Evolutionary conservation across 2,329 filamentous ascomycete species (phyloP), one percentile per base, ranked within the genome.

Genomic region (Chaetomium sp.): DNA sequence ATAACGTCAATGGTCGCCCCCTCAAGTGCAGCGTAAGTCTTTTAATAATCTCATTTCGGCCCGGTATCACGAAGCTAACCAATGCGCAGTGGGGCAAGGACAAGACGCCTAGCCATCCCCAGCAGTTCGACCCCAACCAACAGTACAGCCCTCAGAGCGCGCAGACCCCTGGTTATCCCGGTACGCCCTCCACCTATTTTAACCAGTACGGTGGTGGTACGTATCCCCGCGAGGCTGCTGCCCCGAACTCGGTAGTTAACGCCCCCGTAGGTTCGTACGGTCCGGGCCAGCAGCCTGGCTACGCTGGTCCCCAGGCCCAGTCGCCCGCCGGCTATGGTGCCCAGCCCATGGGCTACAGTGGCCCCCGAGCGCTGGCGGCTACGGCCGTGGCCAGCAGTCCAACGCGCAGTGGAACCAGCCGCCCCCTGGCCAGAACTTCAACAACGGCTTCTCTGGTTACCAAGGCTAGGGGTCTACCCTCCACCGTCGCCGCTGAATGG

Each of bases 21-120:
- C 80, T 99, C 72, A 99, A 99, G 85, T 99, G 95, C 85, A 98
- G 94, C 79, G 94, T 98, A 90, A 82, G 94, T 90, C 66, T 29
- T 59, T 7, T 42, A 7, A 12, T 16, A 12, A 38, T n/a, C 31
- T 47, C 38, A 42, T 6, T 6, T 59, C 12, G 23, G n/a, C 16
- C 38, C 3, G 49, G 64, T 16, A 57, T 23, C 57, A 23, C 27
- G 21, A 29, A 29, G 29, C 65, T 65, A 62, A 65, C 70, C 69
- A 65, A 65, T 65, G 23, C 64, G 35, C 75, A 98, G 94, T 99
- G 95, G 95, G 95, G 95, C 76, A 99, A 99, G 82, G 95, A 99
- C 80, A 96, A 97, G 81, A 93, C 93, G 60, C 92, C 95, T 31
- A 93, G 87, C 86, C 88, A 71, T 77, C 79, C 68, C 90, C 90